Evolutionary conservation across 2,329 filamentous ascomycete genomes (phyloP), one percentile per base, ranked within the genome.

Genomic region (Lachnellula willkommii): DNA sequence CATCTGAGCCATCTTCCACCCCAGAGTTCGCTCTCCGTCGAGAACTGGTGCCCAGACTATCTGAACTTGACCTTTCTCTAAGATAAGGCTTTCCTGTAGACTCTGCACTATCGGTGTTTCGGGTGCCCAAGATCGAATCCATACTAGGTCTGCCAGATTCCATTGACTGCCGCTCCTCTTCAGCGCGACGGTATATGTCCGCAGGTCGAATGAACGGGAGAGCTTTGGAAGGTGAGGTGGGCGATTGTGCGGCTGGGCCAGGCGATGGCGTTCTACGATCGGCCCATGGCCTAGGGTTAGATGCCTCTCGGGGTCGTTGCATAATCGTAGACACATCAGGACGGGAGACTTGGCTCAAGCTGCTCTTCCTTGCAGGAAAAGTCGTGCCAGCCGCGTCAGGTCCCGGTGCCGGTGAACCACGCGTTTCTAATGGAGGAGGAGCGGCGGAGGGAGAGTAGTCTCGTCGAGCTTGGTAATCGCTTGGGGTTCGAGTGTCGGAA

Each of bases 131-230:
- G n/a, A 74, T 64, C 22, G 78, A 77, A 61, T 85, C 83, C 56
- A 82, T 67, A 60, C 78, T 84, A 5, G 81, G 79, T 51, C 81
- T 75, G 20, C 77, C 72, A 9, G 80, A 80, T 2, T 87, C 84
- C 55, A 81, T 70, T 1, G 81, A 82, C 54, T 77, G 76, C 39
- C 78, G 73, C 61, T 89, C 87, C 62, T 89, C 85, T 52, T 82
- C 82, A 69, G 87, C 77, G 5, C 87, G 82, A 66, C 81, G 86
- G 69, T 93, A 92, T 43, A 92, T 86, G 62, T 95, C 89, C 12
- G 87, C 81, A 1, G 90, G 88, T 39, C 88, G 79, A 54, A 90
- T 78, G 62, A 93, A 85, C 0, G 84, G 79, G 20, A 82, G 71
- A 1, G 81, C 69, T 63, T 84, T 85, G 50, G 73, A 68, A 1